A percentile compares a stretch with the other conserved stretches of the same genome.
Conservation (phyloP, 805 yeast genomes). For the Sugiyamaella marilandica region DNA sequence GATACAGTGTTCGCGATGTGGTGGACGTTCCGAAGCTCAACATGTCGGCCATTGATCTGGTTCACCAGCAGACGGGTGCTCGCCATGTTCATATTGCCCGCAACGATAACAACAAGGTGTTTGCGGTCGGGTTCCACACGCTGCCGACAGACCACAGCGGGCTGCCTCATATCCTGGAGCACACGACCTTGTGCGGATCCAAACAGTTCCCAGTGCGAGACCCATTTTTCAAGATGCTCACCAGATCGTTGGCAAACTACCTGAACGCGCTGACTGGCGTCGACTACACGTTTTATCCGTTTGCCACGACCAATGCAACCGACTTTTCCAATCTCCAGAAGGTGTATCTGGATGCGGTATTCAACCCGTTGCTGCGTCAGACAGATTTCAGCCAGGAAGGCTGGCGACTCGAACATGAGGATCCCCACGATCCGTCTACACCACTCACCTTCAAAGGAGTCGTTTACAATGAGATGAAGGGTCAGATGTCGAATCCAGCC, state of each 20-base stretch:
- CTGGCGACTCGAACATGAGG: conserved; percentile 85
- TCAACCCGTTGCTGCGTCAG: conserved; percentile 69
- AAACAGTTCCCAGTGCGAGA: conserved; percentile 88
- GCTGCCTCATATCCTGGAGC: conserved; percentile 93
- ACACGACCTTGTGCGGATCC: conserved; percentile 94
- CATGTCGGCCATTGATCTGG: conserved; percentile 67
- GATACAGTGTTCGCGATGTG: conserved; percentile 61
- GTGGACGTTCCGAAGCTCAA: conserved; percentile 76
- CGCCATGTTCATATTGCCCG: conserved; percentile 82
- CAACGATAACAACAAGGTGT: conserved; percentile 80
- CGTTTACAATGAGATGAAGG: conserved; percentile 97
- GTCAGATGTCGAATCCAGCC: conserved; percentile 85
- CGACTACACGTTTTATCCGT: conserved; percentile 93
- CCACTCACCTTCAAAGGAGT: conserved; percentile 86
- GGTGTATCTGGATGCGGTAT: conserved; percentile 83
- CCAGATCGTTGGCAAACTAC: conserved; percentile 87
- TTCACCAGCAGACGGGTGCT: conserved; percentile 67
- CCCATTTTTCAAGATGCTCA: conserved; percentile 96
- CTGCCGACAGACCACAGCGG: conserved; percentile 95
- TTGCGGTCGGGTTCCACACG: conserved; percentile 84
- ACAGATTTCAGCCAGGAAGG: conserved; percentile 94
- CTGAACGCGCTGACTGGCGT: conserved; percentile 99
- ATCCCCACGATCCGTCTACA: conserved; percentile 49
- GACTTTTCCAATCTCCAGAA: conserved; percentile 81
- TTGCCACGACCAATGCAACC: conserved; percentile 82